Evolutionary conservation across 495 filamentous ascomycete species (phyloP).

Genomic region (Penicillium coffeae): DNA sequence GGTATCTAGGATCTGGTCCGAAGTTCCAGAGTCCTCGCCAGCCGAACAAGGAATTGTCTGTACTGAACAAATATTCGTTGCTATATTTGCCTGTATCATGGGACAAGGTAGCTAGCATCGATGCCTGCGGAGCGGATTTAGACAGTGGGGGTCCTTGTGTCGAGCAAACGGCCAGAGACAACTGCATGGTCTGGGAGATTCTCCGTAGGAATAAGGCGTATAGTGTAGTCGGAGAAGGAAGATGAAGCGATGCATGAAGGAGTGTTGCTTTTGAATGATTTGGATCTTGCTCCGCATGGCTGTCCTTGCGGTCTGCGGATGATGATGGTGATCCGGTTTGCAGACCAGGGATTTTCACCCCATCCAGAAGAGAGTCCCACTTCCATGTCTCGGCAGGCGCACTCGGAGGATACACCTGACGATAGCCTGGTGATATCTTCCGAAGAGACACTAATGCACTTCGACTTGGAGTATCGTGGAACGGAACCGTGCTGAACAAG

Average conservation of each 20-base stretch:
- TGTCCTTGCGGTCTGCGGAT: neutral
- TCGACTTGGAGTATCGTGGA: slow-evolving; percentile 51
- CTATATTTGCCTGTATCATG: slow-evolving; percentile 86
- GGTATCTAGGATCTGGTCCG: slow-evolving; percentile 66
- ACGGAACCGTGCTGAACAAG: slow-evolving; percentile 76
- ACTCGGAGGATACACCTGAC: slow-evolving; percentile 52
- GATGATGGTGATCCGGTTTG: slow-evolving; percentile 3
- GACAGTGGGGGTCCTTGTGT: slow-evolving; percentile 51
- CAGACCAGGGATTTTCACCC: slow-evolving; percentile 18
- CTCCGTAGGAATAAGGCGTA: slow-evolving; percentile 85
- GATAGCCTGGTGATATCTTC: slow-evolving; percentile 65
- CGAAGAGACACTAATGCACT: slow-evolving; percentile 60
- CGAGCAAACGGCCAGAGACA: slow-evolving; percentile 79
- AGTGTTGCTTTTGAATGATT: slow-evolving; percentile 55
- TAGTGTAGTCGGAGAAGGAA: slow-evolving; percentile 73
- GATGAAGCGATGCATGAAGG: slow-evolving; percentile 82
- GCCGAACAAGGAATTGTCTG: slow-evolving; percentile 85
- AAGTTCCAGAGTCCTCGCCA: slow-evolving; percentile 92
- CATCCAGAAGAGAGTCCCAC: slow-evolving; percentile 33
- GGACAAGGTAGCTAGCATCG: slow-evolving; percentile 71
- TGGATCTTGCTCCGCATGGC: slow-evolving; percentile 11
- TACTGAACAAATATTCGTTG: slow-evolving; percentile 86
- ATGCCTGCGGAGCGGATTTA: slow-evolving; percentile 42
- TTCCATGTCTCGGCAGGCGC: slow-evolving; percentile 32
- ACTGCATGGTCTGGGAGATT: slow-evolving; percentile 70